Conservation (phyloP, 805 yeast genomes). For the Torulaspora microellipsoides region DNA sequence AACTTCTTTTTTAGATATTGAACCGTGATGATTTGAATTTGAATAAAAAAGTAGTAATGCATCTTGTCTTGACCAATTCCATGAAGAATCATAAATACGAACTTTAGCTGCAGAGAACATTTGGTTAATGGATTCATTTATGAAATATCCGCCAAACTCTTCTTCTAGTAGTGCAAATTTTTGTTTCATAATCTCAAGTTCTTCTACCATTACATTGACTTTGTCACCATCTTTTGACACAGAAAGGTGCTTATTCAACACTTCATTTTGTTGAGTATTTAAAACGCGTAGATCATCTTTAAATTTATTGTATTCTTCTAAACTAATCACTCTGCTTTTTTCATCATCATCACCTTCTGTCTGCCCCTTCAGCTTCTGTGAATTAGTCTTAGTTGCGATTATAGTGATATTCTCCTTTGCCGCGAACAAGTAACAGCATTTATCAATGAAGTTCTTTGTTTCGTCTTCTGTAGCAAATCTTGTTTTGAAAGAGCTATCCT, state of each 20-base stretch:
- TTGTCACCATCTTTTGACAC: not conserved
- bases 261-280: constrained; percentile 22
- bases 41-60: constrained; percentile 40
- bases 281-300: constrained; percentile 2
- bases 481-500: not conserved
- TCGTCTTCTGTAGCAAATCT: constrained; percentile 6
- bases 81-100: constrained; percentile 81
- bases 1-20: not conserved
- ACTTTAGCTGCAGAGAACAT: constrained; percentile 73
- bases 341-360: constrained; percentile 84
- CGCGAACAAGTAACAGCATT: constrained; percentile 10
- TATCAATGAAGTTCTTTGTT: constrained; percentile 8
- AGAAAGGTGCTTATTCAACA: constrained; percentile 3
- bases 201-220: constrained; percentile 1
- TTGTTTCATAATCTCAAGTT: constrained; percentile 60
- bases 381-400: not conserved
- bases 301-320: constrained; percentile 73
- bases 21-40: not conserved
- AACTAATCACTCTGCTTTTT: constrained; percentile 92
- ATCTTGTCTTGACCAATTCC: constrained; percentile 96
- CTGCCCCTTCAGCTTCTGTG: constrained; percentile 54
- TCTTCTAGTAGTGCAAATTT: constrained; percentile 42
- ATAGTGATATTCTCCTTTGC: constrained; percentile 2
- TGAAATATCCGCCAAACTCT: constrained; percentile 77
- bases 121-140: constrained; percentile 70